phyloP scores from a whole-genome alignment of 2,329 filamentous ascomycete species.

The Parastagonospora avenae region DNA sequence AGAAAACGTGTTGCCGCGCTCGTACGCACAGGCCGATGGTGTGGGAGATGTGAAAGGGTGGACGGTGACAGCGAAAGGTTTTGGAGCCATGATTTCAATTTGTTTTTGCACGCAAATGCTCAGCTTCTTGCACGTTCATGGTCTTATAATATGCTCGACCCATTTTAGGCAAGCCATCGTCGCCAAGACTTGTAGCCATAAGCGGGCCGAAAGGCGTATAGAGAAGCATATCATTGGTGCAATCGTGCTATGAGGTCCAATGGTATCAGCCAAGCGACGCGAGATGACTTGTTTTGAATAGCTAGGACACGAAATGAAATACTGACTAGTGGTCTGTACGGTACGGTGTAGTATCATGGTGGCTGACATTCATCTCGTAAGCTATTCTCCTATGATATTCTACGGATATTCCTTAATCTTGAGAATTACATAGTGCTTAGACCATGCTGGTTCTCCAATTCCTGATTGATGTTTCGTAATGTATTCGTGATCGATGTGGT shows the following conservation, averaged over 20 bases:
- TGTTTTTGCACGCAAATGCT: background rate
- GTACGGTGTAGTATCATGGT: no score
- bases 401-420: background rate
- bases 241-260: no score
- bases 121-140: background rate
- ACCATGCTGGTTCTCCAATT: background rate
- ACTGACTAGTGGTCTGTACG: no score
- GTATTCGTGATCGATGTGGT: background rate
- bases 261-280: background rate
- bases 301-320: background rate
- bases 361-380: no score
- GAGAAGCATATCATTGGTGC: background rate
- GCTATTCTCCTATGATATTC: no score
- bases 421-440: background rate
- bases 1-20: conserved; percentile 9
- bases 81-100: background rate
- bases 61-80: conserved; percentile 10
- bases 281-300: background rate
- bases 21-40: conserved; percentile 17
- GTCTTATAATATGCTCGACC: background rate
- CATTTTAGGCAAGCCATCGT: conserved; percentile 1
- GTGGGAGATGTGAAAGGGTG: conserved; percentile 14
- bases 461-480: background rate
- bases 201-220: background rate
- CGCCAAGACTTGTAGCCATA: background rate